Evolutionary conservation across 805 yeast genomes (phyloP).

Genomic region (Teunomyces pallodes): DNA sequence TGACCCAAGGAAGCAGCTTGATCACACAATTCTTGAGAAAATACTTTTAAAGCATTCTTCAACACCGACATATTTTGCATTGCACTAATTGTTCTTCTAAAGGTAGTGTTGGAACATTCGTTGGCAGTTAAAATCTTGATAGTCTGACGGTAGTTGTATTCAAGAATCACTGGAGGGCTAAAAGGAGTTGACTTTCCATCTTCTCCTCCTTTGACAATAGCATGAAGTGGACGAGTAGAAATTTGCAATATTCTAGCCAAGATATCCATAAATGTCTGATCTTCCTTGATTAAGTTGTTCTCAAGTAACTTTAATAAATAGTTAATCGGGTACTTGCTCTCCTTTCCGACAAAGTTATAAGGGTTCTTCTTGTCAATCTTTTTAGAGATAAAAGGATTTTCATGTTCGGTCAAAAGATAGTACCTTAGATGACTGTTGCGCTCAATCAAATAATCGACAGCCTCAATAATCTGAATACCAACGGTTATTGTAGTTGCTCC

Average conservation of each 20-base stretch:
- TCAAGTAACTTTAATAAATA: slow-evolving; percentile 61
- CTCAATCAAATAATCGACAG: slow-evolving; percentile 67
- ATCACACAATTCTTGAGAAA: slow-evolving; percentile 64
- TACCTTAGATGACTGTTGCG: slow-evolving; percentile 64
- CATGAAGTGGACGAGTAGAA: slow-evolving; percentile 68
- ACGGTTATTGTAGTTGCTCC: slow-evolving; percentile 68
- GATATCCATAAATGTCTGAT: slow-evolving; percentile 71
- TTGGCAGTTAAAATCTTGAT: slow-evolving; percentile 71
- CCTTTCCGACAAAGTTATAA: slow-evolving; percentile 21
- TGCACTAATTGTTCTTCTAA: slow-evolving; percentile 76
- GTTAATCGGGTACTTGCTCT: slow-evolving; percentile 70
- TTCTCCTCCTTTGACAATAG: slow-evolving; percentile 41
- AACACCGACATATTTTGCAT: slow-evolving; percentile 73
- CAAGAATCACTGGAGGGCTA: slow-evolving; percentile 63
- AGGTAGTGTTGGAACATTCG: slow-evolving; percentile 81
- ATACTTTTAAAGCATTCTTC: slow-evolving; percentile 57
- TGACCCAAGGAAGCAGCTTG: slow-evolving; percentile 62
- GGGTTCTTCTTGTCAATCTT: slow-evolving; percentile 29
- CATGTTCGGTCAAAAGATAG: slow-evolving; percentile 77
- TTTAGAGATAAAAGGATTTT: slow-evolving; percentile 36
- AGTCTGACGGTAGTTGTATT: slow-evolving; percentile 56
- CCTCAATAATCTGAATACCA: slow-evolving; percentile 75
- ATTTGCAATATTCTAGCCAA: slow-evolving; percentile 73
- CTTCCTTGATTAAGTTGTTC: slow-evolving; percentile 63
- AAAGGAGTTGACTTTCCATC: slow-evolving; percentile 17